These are phyloP conservation scores for Phytomonas serpens DNA, from an alignment of 208 protist species.

Conservation along the genomic window DNA sequence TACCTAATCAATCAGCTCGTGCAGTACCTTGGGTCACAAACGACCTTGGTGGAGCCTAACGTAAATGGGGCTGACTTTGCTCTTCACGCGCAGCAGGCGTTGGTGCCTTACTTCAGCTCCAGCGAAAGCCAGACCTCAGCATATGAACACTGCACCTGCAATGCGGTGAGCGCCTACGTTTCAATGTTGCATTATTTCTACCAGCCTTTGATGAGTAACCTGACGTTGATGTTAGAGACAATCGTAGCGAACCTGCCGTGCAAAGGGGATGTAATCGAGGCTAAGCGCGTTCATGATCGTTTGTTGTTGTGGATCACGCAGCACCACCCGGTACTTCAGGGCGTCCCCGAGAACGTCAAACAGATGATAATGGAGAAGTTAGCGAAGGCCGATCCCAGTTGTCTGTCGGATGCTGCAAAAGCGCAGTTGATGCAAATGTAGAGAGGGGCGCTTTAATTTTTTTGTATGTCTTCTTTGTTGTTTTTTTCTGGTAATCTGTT, in stretches of 20 bases:
- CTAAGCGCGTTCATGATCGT: constrained; percentile 58
- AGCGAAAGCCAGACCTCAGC: constrained; percentile 22
- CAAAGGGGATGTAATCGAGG: constrained; percentile 68
- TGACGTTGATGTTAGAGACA: constrained; percentile 25
- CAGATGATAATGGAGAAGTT: constrained; percentile 34
- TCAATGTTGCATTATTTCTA: constrained; percentile 49
- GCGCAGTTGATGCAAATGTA: constrained; percentile 51
- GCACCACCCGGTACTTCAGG: constrained; percentile 34
- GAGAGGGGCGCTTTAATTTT: not conserved
- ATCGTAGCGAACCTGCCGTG: constrained; percentile 49
- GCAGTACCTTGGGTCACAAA: constrained; percentile 39
- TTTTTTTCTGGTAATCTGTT: not conserved
- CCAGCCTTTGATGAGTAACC: constrained; percentile 13
- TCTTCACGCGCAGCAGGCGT: constrained; percentile 24
- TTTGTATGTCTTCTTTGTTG: constrained; percentile 12
- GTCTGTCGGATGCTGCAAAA: constrained; percentile 44
- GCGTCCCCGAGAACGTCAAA: constrained; percentile 11
- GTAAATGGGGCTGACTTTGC: constrained; percentile 39
- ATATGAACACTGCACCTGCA: constrained; percentile 53
- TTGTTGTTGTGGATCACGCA: constrained; percentile 54
- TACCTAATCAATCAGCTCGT: constrained; percentile 68
- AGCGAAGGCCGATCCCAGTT: constrained; percentile 23
- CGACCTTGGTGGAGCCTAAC: not conserved
- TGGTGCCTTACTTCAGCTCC: constrained; percentile 31
- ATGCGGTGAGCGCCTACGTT: constrained; percentile 55